These are phyloP conservation scores for Cardamine chenopodiifolia DNA, from an alignment of 345 rosid species.

Conservation along the genomic window DNA sequence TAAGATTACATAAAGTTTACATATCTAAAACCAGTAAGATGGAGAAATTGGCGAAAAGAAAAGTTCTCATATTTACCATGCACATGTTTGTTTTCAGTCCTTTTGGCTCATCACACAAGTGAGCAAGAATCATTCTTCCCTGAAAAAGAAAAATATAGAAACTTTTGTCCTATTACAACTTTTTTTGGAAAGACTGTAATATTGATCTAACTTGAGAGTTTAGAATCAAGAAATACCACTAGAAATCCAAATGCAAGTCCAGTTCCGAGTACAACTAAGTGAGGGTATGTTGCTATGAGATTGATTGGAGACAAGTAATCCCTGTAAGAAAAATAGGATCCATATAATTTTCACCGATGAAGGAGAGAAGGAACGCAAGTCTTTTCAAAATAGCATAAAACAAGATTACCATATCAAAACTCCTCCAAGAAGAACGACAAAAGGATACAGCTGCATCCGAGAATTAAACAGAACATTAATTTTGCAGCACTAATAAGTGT, in stretches of 20 bases:
- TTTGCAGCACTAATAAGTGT: constrained; percentile 11
- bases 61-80: constrained; percentile 60
- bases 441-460: constrained; percentile 79
- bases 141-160: constrained; percentile 40
- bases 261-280: constrained; percentile 83
- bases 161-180: not conserved
- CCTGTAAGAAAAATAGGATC: constrained; percentile 21
- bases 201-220: constrained; percentile 7
- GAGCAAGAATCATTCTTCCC: constrained; percentile 99
- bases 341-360: not conserved
- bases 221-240: constrained; percentile 64
- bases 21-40: not conserved
- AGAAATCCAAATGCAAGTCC: constrained; percentile 99
- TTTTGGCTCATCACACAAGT: constrained; percentile 97
- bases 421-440: constrained; percentile 80
- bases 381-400: not conserved
- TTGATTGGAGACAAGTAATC: constrained; percentile 70
- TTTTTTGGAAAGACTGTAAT: not conserved
- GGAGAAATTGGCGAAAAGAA: not conserved
- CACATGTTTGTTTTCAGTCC: constrained; percentile 99
- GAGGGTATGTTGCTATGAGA: constrained; percentile 79
- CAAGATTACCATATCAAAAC: constrained; percentile 76
- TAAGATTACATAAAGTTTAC: not conserved
- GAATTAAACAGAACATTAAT: constrained; percentile 34
- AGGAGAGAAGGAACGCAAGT: not conserved